A percentile compares a stretch with the other conserved stretches of the same genome.
Conservation (phyloP, 2,329 filamentous ascomycete species). For the Sclerotinia borealis region DNA sequence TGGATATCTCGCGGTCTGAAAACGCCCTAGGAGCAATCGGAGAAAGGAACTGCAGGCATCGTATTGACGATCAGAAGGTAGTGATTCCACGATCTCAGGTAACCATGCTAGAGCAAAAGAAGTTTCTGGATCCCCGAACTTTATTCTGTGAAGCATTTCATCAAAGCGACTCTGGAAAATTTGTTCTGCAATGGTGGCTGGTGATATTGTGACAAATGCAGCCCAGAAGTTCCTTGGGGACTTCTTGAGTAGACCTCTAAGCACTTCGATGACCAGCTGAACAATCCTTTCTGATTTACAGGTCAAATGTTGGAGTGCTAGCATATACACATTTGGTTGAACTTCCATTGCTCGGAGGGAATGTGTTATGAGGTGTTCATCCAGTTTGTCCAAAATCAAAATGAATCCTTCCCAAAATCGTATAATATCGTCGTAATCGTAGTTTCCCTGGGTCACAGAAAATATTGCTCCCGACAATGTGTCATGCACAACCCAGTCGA, state of each 20-base stretch:
- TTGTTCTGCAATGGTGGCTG: slow-evolving; percentile 75
- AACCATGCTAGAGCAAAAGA: slow-evolving; percentile 70
- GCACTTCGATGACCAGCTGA: slow-evolving; percentile 61
- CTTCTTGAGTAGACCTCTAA: slow-evolving; percentile 66
- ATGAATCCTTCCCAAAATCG: slow-evolving; percentile 75
- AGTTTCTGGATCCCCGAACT: slow-evolving; percentile 46
- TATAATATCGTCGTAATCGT: slow-evolving; percentile 49
- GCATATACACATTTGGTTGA: slow-evolving; percentile 64
- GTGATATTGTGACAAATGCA: slow-evolving; percentile 73
- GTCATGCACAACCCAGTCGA: slow-evolving; percentile 80
- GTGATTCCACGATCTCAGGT: slow-evolving; percentile 67
- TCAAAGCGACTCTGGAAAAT: slow-evolving; percentile 68
- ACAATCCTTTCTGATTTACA: slow-evolving; percentile 51
- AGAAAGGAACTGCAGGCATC: slow-evolving; percentile 76
- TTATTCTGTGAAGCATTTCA: slow-evolving; percentile 54
- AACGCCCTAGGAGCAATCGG: slow-evolving; percentile 63
- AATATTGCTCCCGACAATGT: slow-evolving; percentile 62
- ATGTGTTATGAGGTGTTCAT: slow-evolving; percentile 68
- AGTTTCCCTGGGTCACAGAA: slow-evolving; percentile 49
- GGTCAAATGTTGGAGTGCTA: slow-evolving; percentile 50
- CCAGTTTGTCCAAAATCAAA: slow-evolving; percentile 67
- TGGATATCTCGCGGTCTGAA: slow-evolving; percentile 51
- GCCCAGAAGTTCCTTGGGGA: slow-evolving; percentile 82
- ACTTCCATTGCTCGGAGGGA: slow-evolving; percentile 74
- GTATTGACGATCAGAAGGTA: slow-evolving; percentile 68